These are phyloP conservation scores for Stentor roeselii DNA, from an alignment of 73 alveolate species.

Conservation along the genomic window DNA sequence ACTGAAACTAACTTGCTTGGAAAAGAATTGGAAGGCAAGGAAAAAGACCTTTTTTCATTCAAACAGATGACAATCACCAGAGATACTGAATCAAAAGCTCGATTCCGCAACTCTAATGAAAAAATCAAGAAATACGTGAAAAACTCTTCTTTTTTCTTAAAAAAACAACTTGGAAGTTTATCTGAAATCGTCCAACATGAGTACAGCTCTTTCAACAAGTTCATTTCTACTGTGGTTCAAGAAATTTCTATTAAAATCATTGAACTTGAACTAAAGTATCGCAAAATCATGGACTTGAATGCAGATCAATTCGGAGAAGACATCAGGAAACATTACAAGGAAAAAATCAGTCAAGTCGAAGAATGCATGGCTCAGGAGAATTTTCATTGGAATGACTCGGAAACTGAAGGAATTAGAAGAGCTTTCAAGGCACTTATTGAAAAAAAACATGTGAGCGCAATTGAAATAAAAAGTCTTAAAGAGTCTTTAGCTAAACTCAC, in stretches of 20 bases:
- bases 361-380: neutral
- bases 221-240: neutral
- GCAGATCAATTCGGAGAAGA: neutral
- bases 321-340: neutral
- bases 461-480: neutral
- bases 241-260: slow-evolving; percentile 13
- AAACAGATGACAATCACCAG: neutral
- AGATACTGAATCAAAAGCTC: neutral
- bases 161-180: neutral
- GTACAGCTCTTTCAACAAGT: neutral
- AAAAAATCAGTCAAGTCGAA: neutral
- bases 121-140: neutral
- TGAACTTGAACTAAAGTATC: too few relatives aligned
- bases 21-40: neutral
- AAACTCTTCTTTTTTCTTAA: neutral
- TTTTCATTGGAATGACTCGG: slow-evolving; percentile 5
- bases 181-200: neutral
- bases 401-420: neutral
- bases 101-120: neutral
- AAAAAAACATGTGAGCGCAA: neutral
- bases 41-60: neutral
- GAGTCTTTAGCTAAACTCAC: neutral
- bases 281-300: too few relatives aligned
- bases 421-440: slow-evolving; percentile 2
- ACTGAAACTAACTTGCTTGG: too few relatives aligned